Evolutionary conservation across 306 rosid genomes (phyloP).

Genomic region (Malus sylvestris): DNA sequence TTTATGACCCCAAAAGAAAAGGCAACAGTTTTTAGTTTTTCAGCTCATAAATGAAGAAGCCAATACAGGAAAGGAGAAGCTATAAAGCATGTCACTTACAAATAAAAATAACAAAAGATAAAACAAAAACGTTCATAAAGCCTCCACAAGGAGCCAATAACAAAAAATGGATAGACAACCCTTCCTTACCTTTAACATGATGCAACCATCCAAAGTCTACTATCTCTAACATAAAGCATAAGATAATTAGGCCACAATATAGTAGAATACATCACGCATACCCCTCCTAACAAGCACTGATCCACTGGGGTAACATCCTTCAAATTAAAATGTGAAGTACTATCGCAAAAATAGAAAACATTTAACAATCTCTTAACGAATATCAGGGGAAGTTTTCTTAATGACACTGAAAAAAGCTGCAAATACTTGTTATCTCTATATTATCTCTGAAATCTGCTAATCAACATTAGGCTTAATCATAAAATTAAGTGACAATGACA

Average conservation of each 20-base stretch:
- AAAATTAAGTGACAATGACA: neutral
- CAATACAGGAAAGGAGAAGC: neutral
- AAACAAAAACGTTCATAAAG: neutral
- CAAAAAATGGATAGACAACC: neutral
- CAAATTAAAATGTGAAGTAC: neutral
- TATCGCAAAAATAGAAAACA: neutral
- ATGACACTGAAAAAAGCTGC: neutral
- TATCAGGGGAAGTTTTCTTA: neutral
- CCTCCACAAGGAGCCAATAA: neutral
- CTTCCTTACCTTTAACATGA: neutral
- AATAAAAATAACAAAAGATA: neutral
- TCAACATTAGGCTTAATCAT: neutral
- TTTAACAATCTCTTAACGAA: neutral
- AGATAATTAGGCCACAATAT: neutral
- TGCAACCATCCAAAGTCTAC: neutral
- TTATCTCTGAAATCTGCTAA: neutral
- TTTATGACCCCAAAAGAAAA: conserved; percentile 8
- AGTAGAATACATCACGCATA: neutral
- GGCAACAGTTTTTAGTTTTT: conserved; percentile 7
- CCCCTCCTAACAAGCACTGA: neutral
- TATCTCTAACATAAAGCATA: neutral
- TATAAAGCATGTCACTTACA: neutral
- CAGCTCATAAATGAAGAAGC: neutral
- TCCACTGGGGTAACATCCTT: neutral
- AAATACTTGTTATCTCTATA: neutral